Conservation (phyloP, 805 yeast genomes). For the Clavispora vitiphila region DNA sequence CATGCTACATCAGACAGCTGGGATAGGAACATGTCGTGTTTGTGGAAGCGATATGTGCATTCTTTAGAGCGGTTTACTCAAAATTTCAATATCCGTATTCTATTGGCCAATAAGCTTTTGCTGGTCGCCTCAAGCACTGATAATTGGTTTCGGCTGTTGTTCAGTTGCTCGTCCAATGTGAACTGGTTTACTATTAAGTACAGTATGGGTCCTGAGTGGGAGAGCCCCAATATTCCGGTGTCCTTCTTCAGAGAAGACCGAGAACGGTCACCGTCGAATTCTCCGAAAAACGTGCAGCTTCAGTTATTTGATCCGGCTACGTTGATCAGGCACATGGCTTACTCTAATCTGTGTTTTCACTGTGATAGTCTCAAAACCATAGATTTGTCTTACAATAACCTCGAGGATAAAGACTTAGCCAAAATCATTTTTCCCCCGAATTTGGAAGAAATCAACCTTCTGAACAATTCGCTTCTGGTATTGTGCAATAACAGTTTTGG, state of each 20-base stretch:
- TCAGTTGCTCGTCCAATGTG: constrained; percentile 5
- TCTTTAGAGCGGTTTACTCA: constrained; percentile 11
- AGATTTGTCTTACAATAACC: constrained; percentile 25
- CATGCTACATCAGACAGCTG: constrained; percentile 10
- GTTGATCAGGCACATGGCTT: constrained; percentile 9
- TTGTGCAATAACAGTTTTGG: constrained; percentile 15
- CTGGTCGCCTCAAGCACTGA: constrained; percentile 5
- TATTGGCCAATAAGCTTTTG: constrained; percentile 8
- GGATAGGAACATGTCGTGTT: constrained; percentile 4
- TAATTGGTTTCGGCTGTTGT: constrained; percentile 13
- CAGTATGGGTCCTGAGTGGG: neutral
- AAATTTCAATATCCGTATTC: constrained; percentile 14
- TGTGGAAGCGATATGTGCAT: constrained; percentile 6
- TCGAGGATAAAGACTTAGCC: constrained; percentile 16
- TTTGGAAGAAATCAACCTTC: constrained; percentile 19
- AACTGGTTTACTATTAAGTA: constrained; percentile 14
- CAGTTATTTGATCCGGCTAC: constrained; percentile 16
- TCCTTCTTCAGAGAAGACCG: neutral
- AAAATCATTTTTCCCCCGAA: constrained; percentile 17
- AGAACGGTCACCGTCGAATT: neutral
- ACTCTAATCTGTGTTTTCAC: constrained; percentile 4
- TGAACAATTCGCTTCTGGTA: constrained; percentile 21
- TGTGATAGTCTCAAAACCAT: constrained; percentile 14
- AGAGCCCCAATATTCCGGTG: neutral
- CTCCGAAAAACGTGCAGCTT: constrained; percentile 12